phyloP scores from a whole-genome alignment of 2,329 filamentous ascomycete species.

The Colletotrichum somersetense region DNA sequence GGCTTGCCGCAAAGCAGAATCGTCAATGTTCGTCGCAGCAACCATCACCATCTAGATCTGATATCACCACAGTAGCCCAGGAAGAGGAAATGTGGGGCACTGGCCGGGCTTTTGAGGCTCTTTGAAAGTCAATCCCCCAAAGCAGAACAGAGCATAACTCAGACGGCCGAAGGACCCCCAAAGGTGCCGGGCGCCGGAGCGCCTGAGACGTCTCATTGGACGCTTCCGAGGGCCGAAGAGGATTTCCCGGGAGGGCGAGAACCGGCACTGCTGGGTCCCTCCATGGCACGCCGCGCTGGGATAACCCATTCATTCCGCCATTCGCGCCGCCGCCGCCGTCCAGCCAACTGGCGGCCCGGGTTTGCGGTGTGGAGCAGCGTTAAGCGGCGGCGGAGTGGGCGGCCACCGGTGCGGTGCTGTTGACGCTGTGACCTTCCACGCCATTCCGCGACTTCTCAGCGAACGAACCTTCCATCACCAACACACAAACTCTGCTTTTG shows the following conservation, averaged over 20 bases:
- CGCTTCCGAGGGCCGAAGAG: constrained; percentile 26
- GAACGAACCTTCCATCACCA: neutral
- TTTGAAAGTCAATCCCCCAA: neutral
- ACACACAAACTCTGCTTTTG: neutral
- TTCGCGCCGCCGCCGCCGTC: no score
- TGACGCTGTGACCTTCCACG: neutral
- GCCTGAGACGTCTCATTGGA: constrained; percentile 35
- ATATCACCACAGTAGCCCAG: constrained; percentile 14
- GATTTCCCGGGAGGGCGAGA: constrained; percentile 42
- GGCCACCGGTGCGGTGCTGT: neutral
- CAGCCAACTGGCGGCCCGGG: neutral
- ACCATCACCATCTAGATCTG: constrained; percentile 26
- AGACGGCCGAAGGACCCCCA: constrained; percentile 10
- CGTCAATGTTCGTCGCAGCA: constrained; percentile 18
- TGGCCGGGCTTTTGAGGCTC: constrained; percentile 1
- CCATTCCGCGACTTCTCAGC: neutral
- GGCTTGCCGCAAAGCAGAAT: constrained; percentile 9
- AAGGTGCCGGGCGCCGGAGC: constrained; percentile 34
- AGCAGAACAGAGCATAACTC: neutral
- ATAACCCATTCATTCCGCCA: neutral
- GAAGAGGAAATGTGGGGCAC: neutral
- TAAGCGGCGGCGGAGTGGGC: neutral
- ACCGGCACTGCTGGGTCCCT: constrained; percentile 34
- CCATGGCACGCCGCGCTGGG: constrained; percentile 12
- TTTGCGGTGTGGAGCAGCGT: neutral